A percentile compares a stretch with the other conserved stretches of the same genome.
phyloP scores from a whole-genome alignment of 179 eudicot species.

The Silene coronaria region DNA sequence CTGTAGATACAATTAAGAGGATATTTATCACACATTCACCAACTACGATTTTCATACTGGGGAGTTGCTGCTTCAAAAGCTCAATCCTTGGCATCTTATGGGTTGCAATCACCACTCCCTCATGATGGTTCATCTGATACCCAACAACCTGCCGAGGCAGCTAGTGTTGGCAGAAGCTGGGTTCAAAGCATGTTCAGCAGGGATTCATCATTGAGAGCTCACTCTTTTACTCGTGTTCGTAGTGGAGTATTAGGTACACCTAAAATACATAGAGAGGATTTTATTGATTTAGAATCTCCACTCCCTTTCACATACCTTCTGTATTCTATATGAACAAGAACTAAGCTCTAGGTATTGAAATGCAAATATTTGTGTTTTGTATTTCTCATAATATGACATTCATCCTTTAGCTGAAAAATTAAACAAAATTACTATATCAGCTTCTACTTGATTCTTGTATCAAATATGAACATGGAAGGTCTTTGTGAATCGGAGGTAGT shows the following conservation, averaged over 20 bases:
- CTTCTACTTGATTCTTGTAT: background rate
- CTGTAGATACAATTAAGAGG: conserved; percentile 84
- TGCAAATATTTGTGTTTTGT: too few species aligned
- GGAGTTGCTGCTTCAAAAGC: conserved; percentile 66
- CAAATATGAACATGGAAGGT: background rate
- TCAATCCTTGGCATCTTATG: conserved; percentile 62
- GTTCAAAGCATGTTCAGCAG: conserved; percentile 99
- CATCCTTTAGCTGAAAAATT: too few species aligned
- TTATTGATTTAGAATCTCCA: background rate
- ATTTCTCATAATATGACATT: too few species aligned
- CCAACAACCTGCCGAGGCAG: conserved; percentile 82
- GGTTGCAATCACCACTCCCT: conserved; percentile 66
- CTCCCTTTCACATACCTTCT: background rate
- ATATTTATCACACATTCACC: conserved; percentile 73
- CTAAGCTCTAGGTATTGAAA: background rate
- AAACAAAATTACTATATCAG: background rate
- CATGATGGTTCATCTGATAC: conserved; percentile 61
- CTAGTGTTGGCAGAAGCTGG: conserved; percentile 97
- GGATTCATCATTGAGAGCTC: conserved; percentile 57
- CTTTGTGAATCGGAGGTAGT: background rate
- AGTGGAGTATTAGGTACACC: conserved; percentile 41
- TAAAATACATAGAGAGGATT: background rate
- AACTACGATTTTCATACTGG: conserved; percentile 85
- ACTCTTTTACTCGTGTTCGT: conserved; percentile 62
- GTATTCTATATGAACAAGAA: background rate